Percentiles rank a stretch among this genome's conserved stretches.
Evolutionary conservation across 352 stramenopile species (phyloP).

Genomic region (Phytophthora multivora): DNA sequence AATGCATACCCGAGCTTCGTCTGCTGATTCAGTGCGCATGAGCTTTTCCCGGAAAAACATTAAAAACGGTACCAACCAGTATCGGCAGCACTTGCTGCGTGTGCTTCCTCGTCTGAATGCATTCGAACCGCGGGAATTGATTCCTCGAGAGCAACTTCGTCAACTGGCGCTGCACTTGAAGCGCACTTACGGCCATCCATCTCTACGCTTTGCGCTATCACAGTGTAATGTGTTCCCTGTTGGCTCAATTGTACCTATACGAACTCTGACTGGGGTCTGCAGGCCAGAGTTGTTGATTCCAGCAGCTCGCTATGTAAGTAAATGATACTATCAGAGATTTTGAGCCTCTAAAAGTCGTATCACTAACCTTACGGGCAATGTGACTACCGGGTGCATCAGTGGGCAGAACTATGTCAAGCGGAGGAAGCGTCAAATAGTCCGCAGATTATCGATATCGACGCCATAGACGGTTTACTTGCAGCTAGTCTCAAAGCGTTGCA

Average conservation of each 20-base stretch:
- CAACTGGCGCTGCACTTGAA: conserved; percentile 48
- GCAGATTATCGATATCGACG: conserved; percentile 61
- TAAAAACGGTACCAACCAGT: conserved; percentile 32
- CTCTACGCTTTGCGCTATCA: conserved; percentile 55
- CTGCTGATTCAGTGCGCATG: conserved; percentile 33
- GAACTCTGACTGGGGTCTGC: conserved; percentile 40
- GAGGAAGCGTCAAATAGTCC: conserved; percentile 18
- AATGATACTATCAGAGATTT: not conserved
- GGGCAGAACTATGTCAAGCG: conserved; percentile 41
- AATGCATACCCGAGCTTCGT: conserved; percentile 30
- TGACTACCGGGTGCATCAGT: conserved; percentile 24
- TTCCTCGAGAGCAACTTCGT: conserved; percentile 36
- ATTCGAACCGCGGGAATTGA: conserved; percentile 5
- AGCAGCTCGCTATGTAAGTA: conserved; percentile 52
- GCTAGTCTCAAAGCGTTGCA: conserved; percentile 26
- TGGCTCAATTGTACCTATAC: conserved; percentile 34
- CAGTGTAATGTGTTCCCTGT: conserved; percentile 51
- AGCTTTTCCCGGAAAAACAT: conserved; percentile 44
- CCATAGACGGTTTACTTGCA: conserved; percentile 55
- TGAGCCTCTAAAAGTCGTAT: not conserved
- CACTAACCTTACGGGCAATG: not conserved
- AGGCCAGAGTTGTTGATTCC: conserved; percentile 39
- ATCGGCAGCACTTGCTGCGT: conserved; percentile 37
- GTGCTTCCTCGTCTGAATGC: conserved; percentile 29
- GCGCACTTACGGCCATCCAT: conserved; percentile 47